These are phyloP conservation scores for Notholithocarpus densiflorus DNA, from an alignment of 306 rosid species.

Conservation along the genomic window DNA sequence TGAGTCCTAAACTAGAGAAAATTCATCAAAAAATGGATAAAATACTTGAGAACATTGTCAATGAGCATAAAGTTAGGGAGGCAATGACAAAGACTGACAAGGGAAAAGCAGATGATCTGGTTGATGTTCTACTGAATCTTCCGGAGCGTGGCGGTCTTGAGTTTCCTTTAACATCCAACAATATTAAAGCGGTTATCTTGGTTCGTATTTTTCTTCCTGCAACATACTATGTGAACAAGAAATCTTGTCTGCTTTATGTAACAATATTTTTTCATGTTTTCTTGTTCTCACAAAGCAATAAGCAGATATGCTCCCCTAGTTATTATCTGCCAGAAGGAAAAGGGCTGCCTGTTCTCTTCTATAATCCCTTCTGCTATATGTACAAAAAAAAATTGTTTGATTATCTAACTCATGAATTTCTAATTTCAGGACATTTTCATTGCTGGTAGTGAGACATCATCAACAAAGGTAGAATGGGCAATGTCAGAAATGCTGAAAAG, in stretches of 20 bases:
- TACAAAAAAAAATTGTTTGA: too few relatives aligned
- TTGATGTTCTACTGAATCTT: conserved; percentile 16
- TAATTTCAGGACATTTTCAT: conserved; percentile 13
- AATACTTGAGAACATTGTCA: conserved; percentile 5
- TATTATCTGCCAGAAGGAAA: too few relatives aligned
- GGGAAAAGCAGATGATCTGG: neutral
- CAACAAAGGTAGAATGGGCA: conserved; percentile 34
- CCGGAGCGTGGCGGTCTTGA: neutral
- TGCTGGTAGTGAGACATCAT: conserved; percentile 38
- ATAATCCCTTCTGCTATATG: too few relatives aligned
- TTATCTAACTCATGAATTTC: neutral
- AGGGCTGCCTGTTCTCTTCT: too few relatives aligned
- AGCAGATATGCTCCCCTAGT: too few relatives aligned
- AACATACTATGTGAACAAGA: too few relatives aligned
- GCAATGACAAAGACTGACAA: neutral
- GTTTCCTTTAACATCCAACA: conserved; percentile 1
- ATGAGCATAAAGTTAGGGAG: neutral
- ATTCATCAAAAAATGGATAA: conserved; percentile 9
- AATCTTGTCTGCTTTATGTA: too few relatives aligned
- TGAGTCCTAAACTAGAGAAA: conserved; percentile 27
- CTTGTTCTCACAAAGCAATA: too few relatives aligned
- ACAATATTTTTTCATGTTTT: too few relatives aligned
- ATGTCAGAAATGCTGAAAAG: conserved; percentile 28
- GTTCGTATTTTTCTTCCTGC: neutral
- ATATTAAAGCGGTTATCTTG: conserved; percentile 15